A percentile compares a stretch with the other conserved stretches of the same genome.
These are phyloP conservation scores for Stemphylium vesicarium DNA, from an alignment of 2,329 filamentous ascomycete genomes.

Conservation along the genomic window DNA sequence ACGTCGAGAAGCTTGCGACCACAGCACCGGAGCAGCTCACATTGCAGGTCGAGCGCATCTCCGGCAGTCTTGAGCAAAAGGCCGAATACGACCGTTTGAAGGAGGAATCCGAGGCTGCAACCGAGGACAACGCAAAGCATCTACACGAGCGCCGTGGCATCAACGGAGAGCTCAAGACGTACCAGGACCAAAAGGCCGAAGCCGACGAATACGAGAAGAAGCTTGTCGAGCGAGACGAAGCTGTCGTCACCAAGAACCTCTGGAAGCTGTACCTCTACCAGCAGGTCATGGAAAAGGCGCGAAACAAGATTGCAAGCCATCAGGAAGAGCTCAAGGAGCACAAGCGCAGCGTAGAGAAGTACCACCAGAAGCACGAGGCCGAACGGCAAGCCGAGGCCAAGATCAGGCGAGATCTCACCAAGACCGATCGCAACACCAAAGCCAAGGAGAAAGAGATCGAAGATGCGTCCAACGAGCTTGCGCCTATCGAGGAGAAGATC, in stretches of 20 bases:
- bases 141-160: slow-evolving; percentile 89
- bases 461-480: slow-evolving; percentile 80
- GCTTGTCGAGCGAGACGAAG: slow-evolving; percentile 86
- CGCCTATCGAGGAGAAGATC: slow-evolving; percentile 93
- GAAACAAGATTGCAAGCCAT: slow-evolving; percentile 86
- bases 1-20: slow-evolving; percentile 95
- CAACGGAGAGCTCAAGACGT: slow-evolving; percentile 97
- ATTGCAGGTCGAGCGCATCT: slow-evolving; percentile 94
- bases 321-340: slow-evolving; percentile 95
- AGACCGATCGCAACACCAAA: slow-evolving; percentile 85
- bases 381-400: slow-evolving; percentile 84
- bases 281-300: slow-evolving; percentile 89
- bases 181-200: slow-evolving; percentile 94
- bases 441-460: slow-evolving; percentile 86
- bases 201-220: slow-evolving; percentile 93
- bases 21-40: slow-evolving; percentile 95
- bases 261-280: slow-evolving; percentile 99
- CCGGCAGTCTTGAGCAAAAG: slow-evolving; percentile 93
- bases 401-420: slow-evolving; percentile 75
- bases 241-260: slow-evolving; percentile 88
- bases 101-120: slow-evolving; percentile 80
- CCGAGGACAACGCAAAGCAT: slow-evolving; percentile 87
- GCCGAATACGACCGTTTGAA: slow-evolving; percentile 92
- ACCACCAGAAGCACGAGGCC: slow-evolving; percentile 78
- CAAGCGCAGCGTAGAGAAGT: slow-evolving; percentile 84